Base-by-base conservation (phyloP, 2,329 filamentous ascomycete genomes). In the Ophiosphaerella korrae region DNA sequence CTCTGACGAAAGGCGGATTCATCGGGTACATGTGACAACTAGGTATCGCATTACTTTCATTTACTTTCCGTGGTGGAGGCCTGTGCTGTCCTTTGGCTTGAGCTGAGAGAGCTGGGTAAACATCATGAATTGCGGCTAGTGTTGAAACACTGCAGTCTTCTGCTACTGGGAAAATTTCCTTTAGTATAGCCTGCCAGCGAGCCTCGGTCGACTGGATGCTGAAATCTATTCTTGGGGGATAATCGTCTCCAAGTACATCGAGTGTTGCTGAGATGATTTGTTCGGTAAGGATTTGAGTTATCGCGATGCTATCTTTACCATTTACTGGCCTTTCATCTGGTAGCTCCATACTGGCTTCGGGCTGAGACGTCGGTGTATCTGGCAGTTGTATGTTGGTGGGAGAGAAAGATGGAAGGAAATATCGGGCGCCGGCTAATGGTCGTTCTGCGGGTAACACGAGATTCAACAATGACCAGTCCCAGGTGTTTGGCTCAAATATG, bases 221-320 rank as follows among this genome's bases (percentile, higher is more conserved):
- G n/a, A 5, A 32, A n/a, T 13, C 7, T 39, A 42, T 24, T 12
- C 36, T 32, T 11, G n/a, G 13, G 4, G 18, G 14, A 5, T 32
- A 2, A 16, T 63, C 46, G 24, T 73, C 66, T 9, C 62, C 57
- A 7, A 73, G 58, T 13, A 74, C 44, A 42, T 74, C 70, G 8
- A 73, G 55, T 1, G 73, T 77, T 4, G 84, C 82, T 8, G 79
- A 83, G 2, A 84, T 80, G 18, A 87, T 82, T 66, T 91, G 88
- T 52, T 89, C 86, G 2, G 86, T 86, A n/a, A 90, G 73, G 33
- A 90, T 82, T 62, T 90, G 88, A 0, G 86, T 87, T 23, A 88
- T 79, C 44, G 84, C 83, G 31, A 90, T 84, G 51, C 83, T 78
- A 35, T 88, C 85, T 2, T 84, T 80, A 47, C 87, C 84, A 45